Evolutionary conservation across 2,329 filamentous ascomycete species (phyloP).

Genomic region (Domatiomyces globalis): DNA sequence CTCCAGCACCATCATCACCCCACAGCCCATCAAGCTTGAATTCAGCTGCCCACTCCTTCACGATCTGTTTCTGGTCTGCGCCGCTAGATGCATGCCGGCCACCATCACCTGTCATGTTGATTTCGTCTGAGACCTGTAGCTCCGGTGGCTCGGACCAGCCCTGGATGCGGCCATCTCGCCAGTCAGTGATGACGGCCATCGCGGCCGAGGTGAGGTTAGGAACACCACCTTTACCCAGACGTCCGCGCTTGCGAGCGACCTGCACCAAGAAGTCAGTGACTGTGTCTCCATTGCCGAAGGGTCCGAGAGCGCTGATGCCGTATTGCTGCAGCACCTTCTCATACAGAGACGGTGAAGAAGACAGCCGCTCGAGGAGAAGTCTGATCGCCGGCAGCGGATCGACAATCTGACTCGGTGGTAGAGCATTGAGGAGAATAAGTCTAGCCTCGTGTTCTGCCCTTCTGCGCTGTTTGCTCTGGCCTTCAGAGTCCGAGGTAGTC

Average conservation of each 20-base stretch:
- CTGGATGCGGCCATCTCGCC: conserved; percentile 87
- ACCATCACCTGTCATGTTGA: conserved; percentile 27
- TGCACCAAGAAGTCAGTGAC: conserved; percentile 89
- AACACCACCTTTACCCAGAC: conserved; percentile 75
- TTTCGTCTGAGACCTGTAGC: conserved; percentile 40
- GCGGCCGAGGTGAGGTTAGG: conserved; percentile 80
- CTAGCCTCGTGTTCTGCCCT: conserved; percentile 64
- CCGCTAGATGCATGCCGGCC: conserved; percentile 34
- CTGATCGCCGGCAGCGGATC: conserved; percentile 80
- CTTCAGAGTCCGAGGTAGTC: conserved; percentile 36
- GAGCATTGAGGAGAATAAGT: conserved; percentile 74
- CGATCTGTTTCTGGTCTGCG: conserved; percentile 68
- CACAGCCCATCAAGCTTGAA: conserved; percentile 90
- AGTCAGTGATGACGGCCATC: conserved; percentile 89
- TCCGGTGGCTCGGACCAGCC: conserved; percentile 74
- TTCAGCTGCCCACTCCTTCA: conserved; percentile 83
- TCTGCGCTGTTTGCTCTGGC: conserved; percentile 39
- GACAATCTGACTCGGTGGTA: conserved; percentile 86
- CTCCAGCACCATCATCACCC: conserved; percentile 44
- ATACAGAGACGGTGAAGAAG: conserved; percentile 57
- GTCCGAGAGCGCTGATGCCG: conserved; percentile 64
- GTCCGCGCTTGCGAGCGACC: conserved; percentile 81
- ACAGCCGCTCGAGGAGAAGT: conserved; percentile 69
- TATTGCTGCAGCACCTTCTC: conserved; percentile 72
- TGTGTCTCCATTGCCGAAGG: conserved; percentile 50